These are phyloP conservation scores for Nigrospora osmanthi DNA, from an alignment of 2,329 filamentous ascomycete genomes.

Conservation along the genomic window DNA sequence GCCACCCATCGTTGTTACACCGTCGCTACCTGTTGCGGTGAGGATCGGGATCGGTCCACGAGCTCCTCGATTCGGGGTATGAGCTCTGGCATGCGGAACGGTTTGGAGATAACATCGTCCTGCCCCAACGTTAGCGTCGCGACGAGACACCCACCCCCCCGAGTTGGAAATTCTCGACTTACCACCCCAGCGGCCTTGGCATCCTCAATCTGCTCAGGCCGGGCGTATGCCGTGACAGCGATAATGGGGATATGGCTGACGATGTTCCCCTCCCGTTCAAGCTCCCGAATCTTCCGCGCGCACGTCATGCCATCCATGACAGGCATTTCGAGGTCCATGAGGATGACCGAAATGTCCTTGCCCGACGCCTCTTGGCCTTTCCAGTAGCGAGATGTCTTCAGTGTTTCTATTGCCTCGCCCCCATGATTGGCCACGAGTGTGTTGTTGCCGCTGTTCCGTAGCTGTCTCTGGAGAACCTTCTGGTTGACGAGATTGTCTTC, in stretches of 20 bases:
- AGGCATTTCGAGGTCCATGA: slow-evolving; percentile 82
- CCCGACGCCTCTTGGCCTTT: slow-evolving; percentile 35
- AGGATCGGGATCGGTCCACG: slow-evolving; percentile 16
- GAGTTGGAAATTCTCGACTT: slow-evolving; percentile 22
- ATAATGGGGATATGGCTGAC: slow-evolving; percentile 66
- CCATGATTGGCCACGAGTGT: slow-evolving; percentile 59
- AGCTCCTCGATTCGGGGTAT: slow-evolving; percentile 59
- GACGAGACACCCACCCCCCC: neutral
- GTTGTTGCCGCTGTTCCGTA: slow-evolving; percentile 52
- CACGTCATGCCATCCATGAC: slow-evolving; percentile 77
- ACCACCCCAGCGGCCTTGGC: slow-evolving; percentile 69
- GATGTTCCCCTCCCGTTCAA: slow-evolving; percentile 56
- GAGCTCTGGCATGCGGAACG: slow-evolving; percentile 67
- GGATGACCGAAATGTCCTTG: slow-evolving; percentile 54
- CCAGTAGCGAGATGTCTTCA: slow-evolving; percentile 51
- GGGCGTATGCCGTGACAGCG: slow-evolving; percentile 75
- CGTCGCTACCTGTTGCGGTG: neutral
- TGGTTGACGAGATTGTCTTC: slow-evolving; percentile 65
- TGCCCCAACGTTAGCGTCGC: slow-evolving; percentile 20
- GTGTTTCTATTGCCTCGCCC: slow-evolving; percentile 50
- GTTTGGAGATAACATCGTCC: slow-evolving; percentile 73
- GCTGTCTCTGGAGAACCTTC: slow-evolving; percentile 52
- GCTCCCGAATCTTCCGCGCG: slow-evolving; percentile 58
- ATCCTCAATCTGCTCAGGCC: slow-evolving; percentile 64
- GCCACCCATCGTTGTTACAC: neutral